Evolutionary conservation across 2,329 filamentous ascomycete genomes (phyloP).

Genomic region (Penicillium sumatraense): DNA sequence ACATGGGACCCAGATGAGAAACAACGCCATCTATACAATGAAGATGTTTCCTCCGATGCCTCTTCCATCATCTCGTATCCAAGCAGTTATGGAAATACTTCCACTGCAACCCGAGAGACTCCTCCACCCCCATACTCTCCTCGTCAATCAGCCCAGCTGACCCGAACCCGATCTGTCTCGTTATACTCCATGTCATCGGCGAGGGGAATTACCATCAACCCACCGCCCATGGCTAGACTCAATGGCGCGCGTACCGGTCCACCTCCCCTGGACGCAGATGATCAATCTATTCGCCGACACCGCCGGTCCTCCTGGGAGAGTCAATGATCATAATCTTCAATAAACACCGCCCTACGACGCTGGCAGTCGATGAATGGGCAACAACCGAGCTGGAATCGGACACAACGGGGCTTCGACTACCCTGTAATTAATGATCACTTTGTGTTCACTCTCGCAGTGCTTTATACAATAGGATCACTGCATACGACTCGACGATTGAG

Average conservation of each 20-base stretch:
- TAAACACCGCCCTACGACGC: background rate
- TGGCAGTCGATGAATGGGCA: slow-evolving; percentile 5
- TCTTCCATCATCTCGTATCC: slow-evolving; percentile 48
- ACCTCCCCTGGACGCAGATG: slow-evolving; percentile 26
- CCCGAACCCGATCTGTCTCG: slow-evolving; percentile 39
- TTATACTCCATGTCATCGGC: slow-evolving; percentile 27
- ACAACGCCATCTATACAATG: slow-evolving; percentile 31
- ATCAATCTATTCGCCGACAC: slow-evolving; percentile 26
- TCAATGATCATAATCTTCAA: slow-evolving; percentile 17
- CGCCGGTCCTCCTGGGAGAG: slow-evolving; percentile 35
- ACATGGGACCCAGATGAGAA: slow-evolving; percentile 37
- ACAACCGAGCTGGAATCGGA: slow-evolving; percentile 22
- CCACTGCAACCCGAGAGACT: slow-evolving; percentile 48
- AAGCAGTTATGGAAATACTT: slow-evolving; percentile 50
- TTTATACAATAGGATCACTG: background rate
- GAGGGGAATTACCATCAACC: slow-evolving; percentile 27
- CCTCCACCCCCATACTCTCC: slow-evolving; percentile 49
- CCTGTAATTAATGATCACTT: background rate
- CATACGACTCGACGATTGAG: slow-evolving; percentile 22
- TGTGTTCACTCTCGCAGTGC: background rate
- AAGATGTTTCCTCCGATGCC: slow-evolving; percentile 41
- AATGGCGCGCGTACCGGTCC: slow-evolving; percentile 35
- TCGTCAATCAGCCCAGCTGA: slow-evolving; percentile 31
- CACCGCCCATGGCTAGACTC: slow-evolving; percentile 30
- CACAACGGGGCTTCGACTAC: background rate